Evolutionary conservation across 345 rosid genomes (phyloP).

Genomic region (Syzygium grande): DNA sequence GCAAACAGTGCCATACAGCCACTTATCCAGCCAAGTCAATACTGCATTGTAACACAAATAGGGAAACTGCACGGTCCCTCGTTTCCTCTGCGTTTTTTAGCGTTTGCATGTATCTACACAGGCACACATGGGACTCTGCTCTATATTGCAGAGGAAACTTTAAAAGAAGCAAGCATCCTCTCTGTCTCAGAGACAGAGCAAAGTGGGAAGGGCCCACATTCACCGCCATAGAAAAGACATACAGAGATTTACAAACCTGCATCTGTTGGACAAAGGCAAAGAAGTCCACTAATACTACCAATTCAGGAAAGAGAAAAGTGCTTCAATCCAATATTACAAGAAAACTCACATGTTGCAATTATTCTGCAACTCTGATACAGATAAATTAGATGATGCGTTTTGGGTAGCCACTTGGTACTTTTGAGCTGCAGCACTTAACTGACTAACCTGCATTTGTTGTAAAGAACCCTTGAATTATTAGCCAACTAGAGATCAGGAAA

Average conservation of each 20-base stretch:
- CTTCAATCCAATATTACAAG: neutral
- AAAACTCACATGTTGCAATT: constrained; percentile 79
- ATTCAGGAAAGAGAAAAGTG: neutral
- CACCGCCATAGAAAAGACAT: neutral
- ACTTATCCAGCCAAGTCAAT: neutral
- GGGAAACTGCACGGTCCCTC: neutral
- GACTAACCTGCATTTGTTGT: constrained; percentile 61
- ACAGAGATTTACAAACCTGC: neutral
- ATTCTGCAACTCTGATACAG: constrained; percentile 81
- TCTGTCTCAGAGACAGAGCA: neutral
- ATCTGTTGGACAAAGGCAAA: neutral
- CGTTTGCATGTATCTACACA: neutral
- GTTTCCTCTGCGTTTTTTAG: neutral
- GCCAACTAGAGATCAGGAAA: neutral
- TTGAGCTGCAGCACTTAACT: constrained; percentile 87
- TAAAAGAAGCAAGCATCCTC: neutral
- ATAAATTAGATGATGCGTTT: constrained; percentile 72
- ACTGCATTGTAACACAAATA: neutral
- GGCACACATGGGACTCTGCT: neutral
- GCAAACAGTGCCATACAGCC: neutral
- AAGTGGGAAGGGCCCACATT: neutral
- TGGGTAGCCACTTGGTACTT: constrained; percentile 91
- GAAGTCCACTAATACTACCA: neutral
- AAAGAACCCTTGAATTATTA: neutral
- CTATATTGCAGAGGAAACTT: neutral